Percentiles rank a stretch among this genome's conserved stretches.
phyloP scores from a whole-genome alignment of 2,329 filamentous ascomycete species.

The Arthrobotrys pseudoclavata region DNA sequence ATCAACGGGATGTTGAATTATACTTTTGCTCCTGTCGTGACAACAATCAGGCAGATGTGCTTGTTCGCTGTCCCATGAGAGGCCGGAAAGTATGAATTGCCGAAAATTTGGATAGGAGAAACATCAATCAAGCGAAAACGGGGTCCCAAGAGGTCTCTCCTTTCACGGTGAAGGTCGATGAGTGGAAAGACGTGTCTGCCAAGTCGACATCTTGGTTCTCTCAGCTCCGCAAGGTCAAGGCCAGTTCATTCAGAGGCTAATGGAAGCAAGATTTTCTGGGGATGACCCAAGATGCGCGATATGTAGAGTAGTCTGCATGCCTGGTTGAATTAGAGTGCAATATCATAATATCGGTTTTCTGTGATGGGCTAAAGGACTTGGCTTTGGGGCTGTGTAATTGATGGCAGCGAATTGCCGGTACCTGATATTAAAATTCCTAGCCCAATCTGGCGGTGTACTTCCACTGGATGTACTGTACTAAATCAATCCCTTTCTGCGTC shows the following conservation, averaged over 20 bases:
- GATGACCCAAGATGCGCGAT: conserved; percentile 33
- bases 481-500: neutral
- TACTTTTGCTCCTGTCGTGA: conserved; percentile 24
- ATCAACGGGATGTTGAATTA: neutral
- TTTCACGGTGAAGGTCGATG: conserved; percentile 16
- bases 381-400: conserved; percentile 56
- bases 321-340: conserved; percentile 19
- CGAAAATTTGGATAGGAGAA: conserved; percentile 32
- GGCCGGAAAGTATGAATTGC: conserved; percentile 31
- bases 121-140: conserved; percentile 40
- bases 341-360: conserved; percentile 41
- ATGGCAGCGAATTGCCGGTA: conserved; percentile 23
- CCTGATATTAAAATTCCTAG: conserved; percentile 30
- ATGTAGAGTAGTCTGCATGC: neutral
- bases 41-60: conserved; percentile 26
- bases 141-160: conserved; percentile 24
- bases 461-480: neutral
- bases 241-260: conserved; percentile 18
- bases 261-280: conserved; percentile 27
- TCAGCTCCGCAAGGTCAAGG: conserved; percentile 28
- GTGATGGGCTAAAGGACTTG: conserved; percentile 35
- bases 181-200: conserved; percentile 47
- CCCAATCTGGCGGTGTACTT: conserved; percentile 15
- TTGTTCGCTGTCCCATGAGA: conserved; percentile 20
- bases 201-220: conserved; percentile 32